These are phyloP conservation scores for Edaphochlamys debaryana DNA, from an alignment of 139 green algal genomes.

Conservation along the genomic window DNA sequence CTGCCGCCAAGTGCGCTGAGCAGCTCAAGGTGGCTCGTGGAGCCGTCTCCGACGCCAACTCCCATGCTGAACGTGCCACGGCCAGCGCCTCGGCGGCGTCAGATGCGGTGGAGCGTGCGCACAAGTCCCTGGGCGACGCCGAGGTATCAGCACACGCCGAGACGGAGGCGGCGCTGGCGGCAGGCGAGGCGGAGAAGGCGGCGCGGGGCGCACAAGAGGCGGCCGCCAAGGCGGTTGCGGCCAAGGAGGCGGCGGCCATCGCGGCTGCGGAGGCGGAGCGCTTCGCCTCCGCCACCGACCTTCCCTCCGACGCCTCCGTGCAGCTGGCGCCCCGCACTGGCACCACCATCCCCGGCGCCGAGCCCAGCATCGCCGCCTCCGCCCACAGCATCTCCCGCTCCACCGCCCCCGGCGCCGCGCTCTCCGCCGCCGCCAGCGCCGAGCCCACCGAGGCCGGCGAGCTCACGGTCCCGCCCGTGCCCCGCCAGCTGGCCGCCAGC, in stretches of 20 bases:
- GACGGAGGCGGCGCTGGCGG: slow-evolving; percentile 50
- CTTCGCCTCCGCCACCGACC: slow-evolving; percentile 42
- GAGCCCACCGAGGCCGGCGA: neutral
- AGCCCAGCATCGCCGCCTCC: neutral
- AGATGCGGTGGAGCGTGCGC: slow-evolving; percentile 56
- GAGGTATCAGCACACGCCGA: slow-evolving; percentile 60
- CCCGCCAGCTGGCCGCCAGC: slow-evolving; percentile 23
- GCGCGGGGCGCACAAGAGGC: slow-evolving; percentile 49
- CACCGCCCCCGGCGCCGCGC: neutral
- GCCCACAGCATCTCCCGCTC: slow-evolving; percentile 1
- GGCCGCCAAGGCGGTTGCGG: slow-evolving; percentile 56
- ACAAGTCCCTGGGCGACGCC: slow-evolving; percentile 53
- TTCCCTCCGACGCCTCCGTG: slow-evolving; percentile 41
- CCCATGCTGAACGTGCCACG: slow-evolving; percentile 58
- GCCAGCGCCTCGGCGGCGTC: slow-evolving; percentile 46
- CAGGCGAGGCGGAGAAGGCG: slow-evolving; percentile 58
- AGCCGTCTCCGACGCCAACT: slow-evolving; percentile 55
- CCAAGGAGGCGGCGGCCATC: slow-evolving; percentile 57
- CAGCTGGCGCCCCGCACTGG: slow-evolving; percentile 18
- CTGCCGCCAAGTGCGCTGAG: slow-evolving; percentile 71
- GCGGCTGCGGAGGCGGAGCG: slow-evolving; percentile 61
- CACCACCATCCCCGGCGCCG: slow-evolving; percentile 11
- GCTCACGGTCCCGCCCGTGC: neutral
- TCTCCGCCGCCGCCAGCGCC: neutral
- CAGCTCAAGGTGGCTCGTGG: slow-evolving; percentile 65